Conservation (phyloP, 345 rosid species). For the Rhizophora mangle region DNA sequence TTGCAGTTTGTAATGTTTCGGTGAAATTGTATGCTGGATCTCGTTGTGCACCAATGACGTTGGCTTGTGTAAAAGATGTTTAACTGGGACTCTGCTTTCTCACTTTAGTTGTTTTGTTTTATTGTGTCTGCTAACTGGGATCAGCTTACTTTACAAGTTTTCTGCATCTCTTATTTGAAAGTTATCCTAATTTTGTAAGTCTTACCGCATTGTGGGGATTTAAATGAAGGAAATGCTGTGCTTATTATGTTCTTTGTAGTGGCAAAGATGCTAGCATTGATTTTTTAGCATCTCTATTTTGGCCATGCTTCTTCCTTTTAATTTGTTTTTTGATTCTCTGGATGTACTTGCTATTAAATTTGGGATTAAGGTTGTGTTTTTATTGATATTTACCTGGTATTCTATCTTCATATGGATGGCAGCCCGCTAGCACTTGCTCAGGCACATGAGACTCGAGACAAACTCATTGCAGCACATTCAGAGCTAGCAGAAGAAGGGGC, state of each 20-base stretch:
- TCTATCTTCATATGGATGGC: conserved; percentile 38
- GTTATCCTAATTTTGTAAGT: background rate
- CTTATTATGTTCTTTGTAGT: too few relatives aligned
- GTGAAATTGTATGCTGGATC: background rate
- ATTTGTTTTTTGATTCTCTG: background rate
- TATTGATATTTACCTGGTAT: conserved; percentile 6
- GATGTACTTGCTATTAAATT: background rate
- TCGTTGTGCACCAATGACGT: background rate
- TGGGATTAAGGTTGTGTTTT: background rate
- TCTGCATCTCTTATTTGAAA: background rate
- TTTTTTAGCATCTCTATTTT: too few relatives aligned
- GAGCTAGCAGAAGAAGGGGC: conserved; percentile 91
- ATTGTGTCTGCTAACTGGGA: background rate
- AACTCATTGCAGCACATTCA: conserved; percentile 65
- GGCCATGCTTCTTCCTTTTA: too few relatives aligned
- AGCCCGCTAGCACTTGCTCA: conserved; percentile 99
- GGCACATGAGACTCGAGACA: conserved; percentile 85
- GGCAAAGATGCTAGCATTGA: background rate
- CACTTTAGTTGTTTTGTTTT: background rate
- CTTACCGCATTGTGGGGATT: background rate
- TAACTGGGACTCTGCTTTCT: background rate
- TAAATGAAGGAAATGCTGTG: background rate
- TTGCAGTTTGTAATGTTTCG: conserved; percentile 5
- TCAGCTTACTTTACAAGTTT: background rate
- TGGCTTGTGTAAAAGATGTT: background rate